Evolutionary conservation across 192 early-diverging fungal genomes (phyloP), one percentile per base, ranked within the genome.

Genomic region (Polychytrium aggregatum): DNA sequence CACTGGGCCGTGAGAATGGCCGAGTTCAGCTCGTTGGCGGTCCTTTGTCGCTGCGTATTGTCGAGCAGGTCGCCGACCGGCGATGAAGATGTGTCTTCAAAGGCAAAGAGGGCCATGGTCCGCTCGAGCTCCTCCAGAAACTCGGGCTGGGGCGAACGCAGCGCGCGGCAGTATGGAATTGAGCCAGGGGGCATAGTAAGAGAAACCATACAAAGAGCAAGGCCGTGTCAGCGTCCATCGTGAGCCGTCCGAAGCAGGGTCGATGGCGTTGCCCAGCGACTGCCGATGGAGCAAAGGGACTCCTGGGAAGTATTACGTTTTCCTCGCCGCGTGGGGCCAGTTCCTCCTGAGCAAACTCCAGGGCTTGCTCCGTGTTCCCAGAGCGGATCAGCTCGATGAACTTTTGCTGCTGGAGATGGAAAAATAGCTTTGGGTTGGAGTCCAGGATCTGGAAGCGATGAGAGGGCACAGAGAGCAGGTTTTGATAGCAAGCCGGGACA

Each of bases 301-400:
- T 33, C n/a, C 21, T 31, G 30, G 43, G 14, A 6, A 21, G 20
- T 16, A 53, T 41, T 64, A 86, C 84, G 63, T 92, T 88, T 57
- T 97, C 90, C 64, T 97, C 93, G 3, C 94, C 96, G 25, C 88
- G 79, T n/a, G 93, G 88, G 13, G 94, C 93, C 62, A 99, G 68
- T 61, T 97, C 94, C 34, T 96, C 94, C 55, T 89, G 87, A 5
- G 96, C 96, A 76, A 97, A 99, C 55, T 85, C 82, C 17, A 99
- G 66, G 0, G 93, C 96, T 41, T 88, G 89, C 29, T 62, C 64
- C 18, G 88, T 72, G 37, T 77, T 59, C 4, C 91, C 91, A 38
- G 72, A 58, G 5, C 92, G 76, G 52, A 99, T 99, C 20, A 85
- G 74, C 56, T 99, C 96, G 58, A 99, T 97, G 11, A 99, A 65